phyloP scores from a whole-genome alignment of 163 green algal genomes.

The Chlamydomonas reinhardtii region DNA sequence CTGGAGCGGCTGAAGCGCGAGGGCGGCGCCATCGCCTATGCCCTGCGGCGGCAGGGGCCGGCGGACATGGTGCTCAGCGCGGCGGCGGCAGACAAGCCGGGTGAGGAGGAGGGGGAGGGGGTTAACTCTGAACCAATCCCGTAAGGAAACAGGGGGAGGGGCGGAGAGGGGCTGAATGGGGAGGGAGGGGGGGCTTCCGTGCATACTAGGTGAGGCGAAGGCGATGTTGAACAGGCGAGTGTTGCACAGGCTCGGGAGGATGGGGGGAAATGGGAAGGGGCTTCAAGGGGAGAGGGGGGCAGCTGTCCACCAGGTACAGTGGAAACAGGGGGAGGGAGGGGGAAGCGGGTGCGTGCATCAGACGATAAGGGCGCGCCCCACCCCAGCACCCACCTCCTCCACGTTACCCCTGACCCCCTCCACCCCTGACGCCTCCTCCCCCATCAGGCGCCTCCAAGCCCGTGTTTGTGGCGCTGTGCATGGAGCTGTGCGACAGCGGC shows the following conservation, averaged over 20 bases:
- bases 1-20: slow-evolving; percentile 36
- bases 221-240: no score
- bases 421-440: no score
- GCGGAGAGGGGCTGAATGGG: background rate
- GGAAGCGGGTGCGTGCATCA: no score
- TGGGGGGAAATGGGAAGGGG: background rate
- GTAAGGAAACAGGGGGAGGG: background rate
- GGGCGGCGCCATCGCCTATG: slow-evolving; percentile 20
- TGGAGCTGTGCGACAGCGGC: slow-evolving; percentile 41
- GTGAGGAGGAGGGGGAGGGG: background rate
- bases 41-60: slow-evolving; percentile 21
- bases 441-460: slow-evolving; percentile 25
- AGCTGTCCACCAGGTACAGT: no score
- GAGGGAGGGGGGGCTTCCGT: background rate
- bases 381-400: background rate
- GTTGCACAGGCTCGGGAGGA: no score
- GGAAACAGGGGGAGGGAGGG: no score
- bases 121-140: no score
- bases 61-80: slow-evolving; percentile 9
- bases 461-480: slow-evolving; percentile 45
- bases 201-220: no score
- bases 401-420: background rate
- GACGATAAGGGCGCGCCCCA: no score
- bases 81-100: background rate
- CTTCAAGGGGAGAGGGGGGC: background rate